Evolutionary conservation across 108 stramenopile species (phyloP), one percentile per base, ranked within the genome.

Genomic region (Cyclotella atomus): DNA sequence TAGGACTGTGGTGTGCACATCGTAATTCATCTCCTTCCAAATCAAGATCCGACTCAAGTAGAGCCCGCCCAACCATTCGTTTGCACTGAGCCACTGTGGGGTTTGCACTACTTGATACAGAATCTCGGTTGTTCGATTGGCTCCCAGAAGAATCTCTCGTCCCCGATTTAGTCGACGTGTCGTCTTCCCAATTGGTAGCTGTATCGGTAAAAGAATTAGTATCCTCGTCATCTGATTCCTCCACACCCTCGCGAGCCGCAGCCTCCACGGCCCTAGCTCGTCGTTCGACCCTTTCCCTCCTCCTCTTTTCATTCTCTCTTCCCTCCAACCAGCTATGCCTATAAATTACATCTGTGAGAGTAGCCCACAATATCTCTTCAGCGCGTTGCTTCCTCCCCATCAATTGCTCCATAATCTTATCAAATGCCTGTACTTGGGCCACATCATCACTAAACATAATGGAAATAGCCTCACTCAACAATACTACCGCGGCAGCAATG

Each of bases 331-430:
- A 49, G 52, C 62, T 59, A 38, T 77, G 77, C 25, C 91, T 68
- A 61, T 88, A 94, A n/a, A 94, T n/a, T 10, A 94, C 86, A 76
- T 91, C 91, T 60, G 63, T 55, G 7, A 91, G 59, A 10, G 87
- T 87, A 15, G 89, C 91, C 93, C 93, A 94, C 32, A 94, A 67
- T 41, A 94, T 87, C 69, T 94, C 90, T 76, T 91, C 93, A 0
- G 90, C 93, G 50, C 79, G 78, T 85, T 91, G 93, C 65, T 94
- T 91, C 28, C 93, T 83, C 21, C 83, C 68, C 88, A 91, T 88
- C 50, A 94, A 74, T 64, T 94, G 93, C 62, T 94, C 89, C 84
- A 88, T 83, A 64, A 91, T 91, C 55, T 84, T 79, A 63, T 90
- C 85, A 69, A 92, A 80, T 29, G 86, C 87, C 50, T 87, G 89